phyloP scores from a whole-genome alignment of 2,329 filamentous ascomycete genomes.

The Alternaria hordeiaustralica region DNA sequence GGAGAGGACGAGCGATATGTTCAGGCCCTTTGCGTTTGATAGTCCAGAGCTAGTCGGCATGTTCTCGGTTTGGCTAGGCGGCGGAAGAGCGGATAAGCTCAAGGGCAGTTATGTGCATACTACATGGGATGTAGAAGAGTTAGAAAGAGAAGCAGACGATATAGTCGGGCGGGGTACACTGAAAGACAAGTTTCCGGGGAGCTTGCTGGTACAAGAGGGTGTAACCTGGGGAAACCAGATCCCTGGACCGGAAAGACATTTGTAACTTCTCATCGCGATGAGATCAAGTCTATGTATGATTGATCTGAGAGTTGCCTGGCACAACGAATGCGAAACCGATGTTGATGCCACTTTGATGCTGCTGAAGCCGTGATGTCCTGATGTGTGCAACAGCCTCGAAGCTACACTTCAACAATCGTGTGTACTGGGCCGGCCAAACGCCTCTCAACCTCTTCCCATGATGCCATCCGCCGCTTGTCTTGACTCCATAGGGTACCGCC shows the following conservation, averaged over 20 bases:
- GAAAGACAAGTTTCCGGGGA: background rate
- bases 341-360: background rate
- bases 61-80: slow-evolving; percentile 1
- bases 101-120: background rate
- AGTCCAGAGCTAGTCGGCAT: background rate
- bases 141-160: background rate
- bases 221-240: background rate
- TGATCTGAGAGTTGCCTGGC: too few relatives aligned
- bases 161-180: background rate
- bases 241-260: background rate
- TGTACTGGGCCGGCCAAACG: slow-evolving; percentile 19
- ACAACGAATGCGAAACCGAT: background rate
- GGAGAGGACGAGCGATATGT: background rate
- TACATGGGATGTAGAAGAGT: background rate
- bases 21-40: background rate
- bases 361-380: background rate
- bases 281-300: background rate
- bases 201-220: background rate
- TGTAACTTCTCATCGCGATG: background rate
- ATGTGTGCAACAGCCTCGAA: background rate
- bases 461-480: slow-evolving; percentile 30
- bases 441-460: slow-evolving; percentile 24
- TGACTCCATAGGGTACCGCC: slow-evolving; percentile 29
- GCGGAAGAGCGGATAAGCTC: background rate
- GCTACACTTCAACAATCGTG: background rate